Percentiles rank a stretch among this genome's conserved stretches.
These are phyloP conservation scores for Fraxinus latifolia DNA, from an alignment of 305 asterid species.

Conservation along the genomic window DNA sequence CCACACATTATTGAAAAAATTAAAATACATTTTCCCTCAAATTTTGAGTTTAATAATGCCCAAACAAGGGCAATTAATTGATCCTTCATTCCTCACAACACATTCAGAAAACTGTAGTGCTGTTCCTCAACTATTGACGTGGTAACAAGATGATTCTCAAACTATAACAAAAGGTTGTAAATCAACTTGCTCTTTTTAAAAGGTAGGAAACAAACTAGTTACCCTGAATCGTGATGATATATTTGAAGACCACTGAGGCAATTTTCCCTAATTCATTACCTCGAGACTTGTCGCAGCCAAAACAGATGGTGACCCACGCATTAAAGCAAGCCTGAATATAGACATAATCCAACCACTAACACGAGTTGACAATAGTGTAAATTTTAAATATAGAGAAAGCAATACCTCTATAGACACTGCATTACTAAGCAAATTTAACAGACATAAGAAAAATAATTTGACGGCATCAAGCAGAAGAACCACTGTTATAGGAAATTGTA, in stretches of 20 bases:
- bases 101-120: too few relatives aligned
- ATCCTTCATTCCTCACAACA: too few relatives aligned
- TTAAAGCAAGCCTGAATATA: neutral
- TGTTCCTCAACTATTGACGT: too few relatives aligned
- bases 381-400: neutral
- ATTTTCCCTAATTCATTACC: neutral
- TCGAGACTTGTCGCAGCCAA: neutral
- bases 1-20: too few relatives aligned
- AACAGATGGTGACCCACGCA: neutral
- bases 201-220: neutral
- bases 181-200: neutral
- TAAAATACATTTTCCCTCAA: too few relatives aligned
- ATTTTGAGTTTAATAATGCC: too few relatives aligned
- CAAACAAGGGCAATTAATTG: too few relatives aligned
- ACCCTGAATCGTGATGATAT: neutral
- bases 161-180: neutral
- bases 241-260: neutral
- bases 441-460: slow-evolving; percentile 5
- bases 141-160: neutral
- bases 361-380: neutral
- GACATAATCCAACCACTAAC: slow-evolving; percentile 22
- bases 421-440: slow-evolving; percentile 4
- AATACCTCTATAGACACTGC: neutral
- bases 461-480: slow-evolving; percentile 16
- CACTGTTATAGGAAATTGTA: slow-evolving; percentile 27